Conservation (phyloP, 495 filamentous ascomycete species). For the Penicillium crystallinum region DNA sequence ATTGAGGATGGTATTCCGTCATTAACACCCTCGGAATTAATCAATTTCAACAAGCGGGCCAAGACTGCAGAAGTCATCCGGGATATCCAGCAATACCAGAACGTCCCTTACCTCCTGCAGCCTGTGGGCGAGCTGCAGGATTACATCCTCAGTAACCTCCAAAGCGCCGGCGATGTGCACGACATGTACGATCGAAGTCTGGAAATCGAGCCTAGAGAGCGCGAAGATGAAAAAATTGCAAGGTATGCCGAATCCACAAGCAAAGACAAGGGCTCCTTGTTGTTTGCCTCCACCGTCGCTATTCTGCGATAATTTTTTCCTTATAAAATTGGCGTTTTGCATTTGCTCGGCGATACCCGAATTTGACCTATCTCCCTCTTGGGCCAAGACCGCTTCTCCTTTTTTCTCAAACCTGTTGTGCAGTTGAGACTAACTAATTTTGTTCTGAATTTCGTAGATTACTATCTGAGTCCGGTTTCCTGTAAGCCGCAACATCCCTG, state of each 20-base stretch:
- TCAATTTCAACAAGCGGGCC: conserved; percentile 96
- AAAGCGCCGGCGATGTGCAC: conserved; percentile 88
- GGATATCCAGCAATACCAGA: conserved; percentile 98
- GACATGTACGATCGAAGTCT: conserved; percentile 98
- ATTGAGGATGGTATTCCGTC: conserved; percentile 98
- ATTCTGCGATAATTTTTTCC: conserved; percentile 31
- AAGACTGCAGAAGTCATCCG: conserved; percentile 98
- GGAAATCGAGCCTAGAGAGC: conserved; percentile 85
- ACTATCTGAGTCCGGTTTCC: conserved; percentile 69
- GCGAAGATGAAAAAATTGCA: conserved; percentile 92
- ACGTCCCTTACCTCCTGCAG: conserved; percentile 85
- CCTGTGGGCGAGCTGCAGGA: conserved; percentile 90
- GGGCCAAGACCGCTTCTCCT: conserved; percentile 7
- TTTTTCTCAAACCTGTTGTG: conserved; percentile 16
- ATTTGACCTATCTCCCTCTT: conserved; percentile 20
- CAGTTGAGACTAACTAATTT: conserved; percentile 36
- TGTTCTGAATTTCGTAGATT: conserved; percentile 48
- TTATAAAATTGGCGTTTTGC: conserved; percentile 15
- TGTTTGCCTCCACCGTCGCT: conserved; percentile 32
- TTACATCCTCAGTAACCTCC: conserved; percentile 93
- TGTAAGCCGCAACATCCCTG: conserved; percentile 44
- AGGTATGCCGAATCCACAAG: conserved; percentile 51
- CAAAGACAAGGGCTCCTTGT: conserved; percentile 35
- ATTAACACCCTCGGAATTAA: conserved; percentile 88
- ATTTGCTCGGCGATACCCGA: conserved; percentile 24